phyloP scores from a whole-genome alignment of 192 early-diverging fungal genomes.

The Kickxella alabastrina region DNA sequence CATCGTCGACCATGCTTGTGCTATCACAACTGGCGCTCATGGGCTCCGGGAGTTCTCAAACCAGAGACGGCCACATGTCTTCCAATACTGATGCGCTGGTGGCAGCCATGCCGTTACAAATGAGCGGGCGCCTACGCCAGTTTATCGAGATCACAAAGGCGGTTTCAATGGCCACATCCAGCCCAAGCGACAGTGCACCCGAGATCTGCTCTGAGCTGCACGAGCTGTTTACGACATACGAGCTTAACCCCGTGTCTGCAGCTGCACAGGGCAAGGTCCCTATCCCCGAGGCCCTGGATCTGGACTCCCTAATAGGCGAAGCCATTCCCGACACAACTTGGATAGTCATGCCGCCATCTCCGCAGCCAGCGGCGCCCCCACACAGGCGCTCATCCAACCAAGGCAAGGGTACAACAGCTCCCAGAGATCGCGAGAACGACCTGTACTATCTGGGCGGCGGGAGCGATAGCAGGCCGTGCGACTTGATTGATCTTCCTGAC shows the following conservation, averaged over 20 bases:
- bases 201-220: slow-evolving; percentile 57
- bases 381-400: slow-evolving; percentile 3
- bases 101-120: slow-evolving; percentile 76
- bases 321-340: slow-evolving; percentile 62
- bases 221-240: slow-evolving; percentile 69
- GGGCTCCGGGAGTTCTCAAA: not conserved
- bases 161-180: slow-evolving; percentile 32
- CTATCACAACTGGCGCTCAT: slow-evolving; percentile 12
- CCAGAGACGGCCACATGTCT: not conserved
- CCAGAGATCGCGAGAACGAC: slow-evolving; percentile 59
- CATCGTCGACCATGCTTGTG: slow-evolving; percentile 14
- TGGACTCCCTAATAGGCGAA: slow-evolving; percentile 76
- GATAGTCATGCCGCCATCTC: slow-evolving; percentile 46
- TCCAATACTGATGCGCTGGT: slow-evolving; percentile 11
- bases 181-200: slow-evolving; percentile 44
- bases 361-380: slow-evolving; percentile 10
- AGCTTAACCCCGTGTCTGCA: slow-evolving; percentile 85
- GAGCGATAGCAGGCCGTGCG: slow-evolving; percentile 19
- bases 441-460: slow-evolving; percentile 45
- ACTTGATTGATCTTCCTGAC: slow-evolving; percentile 56
- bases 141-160: slow-evolving; percentile 32
- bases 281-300: slow-evolving; percentile 78
- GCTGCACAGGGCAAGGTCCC: slow-evolving; percentile 89
- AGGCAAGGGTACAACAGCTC: slow-evolving; percentile 3
- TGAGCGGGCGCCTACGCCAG: slow-evolving; percentile 31